Conservation (phyloP, 768 basidiomycete genomes). For the Melanogaster broomeanus region DNA sequence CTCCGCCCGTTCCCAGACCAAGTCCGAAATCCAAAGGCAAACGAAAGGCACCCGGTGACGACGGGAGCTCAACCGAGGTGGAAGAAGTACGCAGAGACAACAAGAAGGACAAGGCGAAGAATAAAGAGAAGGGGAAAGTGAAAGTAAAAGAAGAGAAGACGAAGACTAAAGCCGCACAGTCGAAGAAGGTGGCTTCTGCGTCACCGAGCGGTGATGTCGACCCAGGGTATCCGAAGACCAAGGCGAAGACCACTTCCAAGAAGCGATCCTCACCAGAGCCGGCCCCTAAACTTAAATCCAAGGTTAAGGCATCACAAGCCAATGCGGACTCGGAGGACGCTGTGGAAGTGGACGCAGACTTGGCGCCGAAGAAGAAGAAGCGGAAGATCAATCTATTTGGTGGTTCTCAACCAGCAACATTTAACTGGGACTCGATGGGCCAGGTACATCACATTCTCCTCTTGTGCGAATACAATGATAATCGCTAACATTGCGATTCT, state of each 20-base stretch:
- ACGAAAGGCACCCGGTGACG: constrained; percentile 31
- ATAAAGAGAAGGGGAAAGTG: constrained; percentile 12
- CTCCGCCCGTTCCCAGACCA: constrained; percentile 21
- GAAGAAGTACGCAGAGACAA: constrained; percentile 32
- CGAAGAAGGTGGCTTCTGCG: constrained; percentile 23
- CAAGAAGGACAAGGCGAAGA: constrained; percentile 22
- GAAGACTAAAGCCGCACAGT: constrained; percentile 27
- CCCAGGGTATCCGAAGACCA: constrained; percentile 13
- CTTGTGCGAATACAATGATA: neutral
- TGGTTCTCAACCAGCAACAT: constrained; percentile 39
- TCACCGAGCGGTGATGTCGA: constrained; percentile 17
- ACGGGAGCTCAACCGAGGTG: constrained; percentile 14
- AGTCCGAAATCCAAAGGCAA: constrained; percentile 39
- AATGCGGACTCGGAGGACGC: constrained; percentile 18
- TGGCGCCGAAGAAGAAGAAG: constrained; percentile 61
- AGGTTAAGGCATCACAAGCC: constrained; percentile 12
- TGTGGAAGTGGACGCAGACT: constrained; percentile 21
- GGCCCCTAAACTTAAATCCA: constrained; percentile 13
- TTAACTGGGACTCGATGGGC: constrained; percentile 46
- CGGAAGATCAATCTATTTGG: constrained; percentile 69
- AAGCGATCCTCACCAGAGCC: constrained; percentile 22
- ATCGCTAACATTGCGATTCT: neutral
- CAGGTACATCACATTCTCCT: constrained; percentile 32
- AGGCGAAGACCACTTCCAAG: constrained; percentile 15
- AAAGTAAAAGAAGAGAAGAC: constrained; percentile 26